phyloP scores from a whole-genome alignment of 495 filamentous ascomycete genomes.

The Penicillium paradoxum region DNA sequence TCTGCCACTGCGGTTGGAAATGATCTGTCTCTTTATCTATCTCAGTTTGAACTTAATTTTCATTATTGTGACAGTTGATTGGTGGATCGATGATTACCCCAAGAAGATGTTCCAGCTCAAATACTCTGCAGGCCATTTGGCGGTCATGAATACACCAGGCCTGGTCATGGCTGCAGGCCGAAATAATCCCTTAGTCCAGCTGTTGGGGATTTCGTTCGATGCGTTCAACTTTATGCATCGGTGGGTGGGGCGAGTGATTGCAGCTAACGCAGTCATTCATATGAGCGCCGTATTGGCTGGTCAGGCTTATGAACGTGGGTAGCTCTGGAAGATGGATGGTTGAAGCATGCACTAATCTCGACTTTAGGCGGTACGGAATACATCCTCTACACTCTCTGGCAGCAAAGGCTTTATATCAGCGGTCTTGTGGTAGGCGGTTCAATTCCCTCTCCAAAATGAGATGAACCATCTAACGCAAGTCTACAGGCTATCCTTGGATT shows the following conservation, averaged over 20 bases:
- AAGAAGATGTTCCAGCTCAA: slow-evolving; percentile 37
- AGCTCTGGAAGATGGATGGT: background rate
- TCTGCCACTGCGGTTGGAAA: slow-evolving; percentile 34
- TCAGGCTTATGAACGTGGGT: slow-evolving; percentile 27
- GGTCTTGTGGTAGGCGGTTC: slow-evolving; percentile 33
- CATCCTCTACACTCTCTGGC: slow-evolving; percentile 28
- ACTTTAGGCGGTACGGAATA: slow-evolving; percentile 20
- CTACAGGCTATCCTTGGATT: slow-evolving; percentile 41
- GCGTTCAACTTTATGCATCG: slow-evolving; percentile 45
- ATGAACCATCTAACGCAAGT: background rate
- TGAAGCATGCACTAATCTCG: slow-evolving; percentile 1
- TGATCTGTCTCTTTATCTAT: slow-evolving; percentile 28
- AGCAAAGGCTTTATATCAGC: slow-evolving; percentile 31
- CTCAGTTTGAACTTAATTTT: slow-evolving; percentile 35
- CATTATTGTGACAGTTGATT: slow-evolving; percentile 36
- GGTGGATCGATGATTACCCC: slow-evolving; percentile 28
- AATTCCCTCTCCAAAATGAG: background rate
- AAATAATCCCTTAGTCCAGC: slow-evolving; percentile 38
- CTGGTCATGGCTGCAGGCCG: slow-evolving; percentile 38
- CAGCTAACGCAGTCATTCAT: slow-evolving; percentile 33
- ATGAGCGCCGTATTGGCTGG: slow-evolving; percentile 31
- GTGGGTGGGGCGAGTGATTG: slow-evolving; percentile 39
- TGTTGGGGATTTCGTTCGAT: slow-evolving; percentile 38
- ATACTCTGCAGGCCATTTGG: slow-evolving; percentile 37
- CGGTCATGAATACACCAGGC: slow-evolving; percentile 40